Base-by-base conservation (phyloP, 1,284 basidiomycete species). In the Ustilago crameri region DNA sequence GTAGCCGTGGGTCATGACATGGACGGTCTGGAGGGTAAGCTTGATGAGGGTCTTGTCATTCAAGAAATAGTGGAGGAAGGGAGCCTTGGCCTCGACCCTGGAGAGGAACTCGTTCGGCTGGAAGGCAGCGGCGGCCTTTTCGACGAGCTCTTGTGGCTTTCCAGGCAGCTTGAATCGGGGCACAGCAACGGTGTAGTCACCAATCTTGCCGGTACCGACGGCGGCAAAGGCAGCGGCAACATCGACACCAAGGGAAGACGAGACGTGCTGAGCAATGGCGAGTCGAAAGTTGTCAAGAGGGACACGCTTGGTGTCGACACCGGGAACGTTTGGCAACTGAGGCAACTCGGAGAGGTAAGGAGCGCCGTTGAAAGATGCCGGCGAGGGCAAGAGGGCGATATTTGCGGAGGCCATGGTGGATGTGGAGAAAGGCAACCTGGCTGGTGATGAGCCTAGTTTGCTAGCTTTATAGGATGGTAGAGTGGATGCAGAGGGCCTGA, bases 131-230 rank as follows among this genome's bases (percentile, higher is more conserved):
- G 90, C 85, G 35, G 97, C 90, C 83, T 90, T 89, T 70, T 88
- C 86, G 2, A 90, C 92, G 38, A 91, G 86, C 51, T 91, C 90
- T 57, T 92, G 90, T 2, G 91, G 87, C 80, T 95, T 95, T 40
- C 90, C 92, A 5, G 90, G 89, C 48, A 97, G 87, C 73, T 92
- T 88, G 86, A 95, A 98, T 58, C 95, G 88, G 24, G 95, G 93
- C 41, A 98, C 85, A 5, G 96, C 94, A 30, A 98, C 88, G 0
- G 91, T 92, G 77, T 96, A 93, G 85, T 99, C 95, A 45, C 88
- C 90, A 23, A 74, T 63, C 85, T 95, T 95, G 85, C 93, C 94
- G 47, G 92, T 92, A 83, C 95, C 91, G 5, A 97, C 91, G 15
- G 91, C 95, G 26, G 87, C 84, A 83, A 91, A 95, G 0, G 90